These are phyloP conservation scores for Asterophora lycoperdoides DNA, from an alignment of 768 basidiomycete genomes.

Conservation along the genomic window DNA sequence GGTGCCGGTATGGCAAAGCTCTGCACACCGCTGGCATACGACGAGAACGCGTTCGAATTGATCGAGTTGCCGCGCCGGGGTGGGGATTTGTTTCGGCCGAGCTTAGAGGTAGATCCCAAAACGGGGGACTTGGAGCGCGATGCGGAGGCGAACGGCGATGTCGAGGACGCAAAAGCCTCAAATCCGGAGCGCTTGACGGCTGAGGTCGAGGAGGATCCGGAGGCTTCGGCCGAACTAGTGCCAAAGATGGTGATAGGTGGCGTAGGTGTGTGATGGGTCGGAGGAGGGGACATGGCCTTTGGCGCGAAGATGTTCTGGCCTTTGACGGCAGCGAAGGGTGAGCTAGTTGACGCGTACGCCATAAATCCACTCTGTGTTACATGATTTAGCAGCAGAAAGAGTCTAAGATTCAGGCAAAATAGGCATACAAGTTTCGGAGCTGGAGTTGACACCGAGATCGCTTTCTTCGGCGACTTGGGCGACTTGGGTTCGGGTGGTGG, in stretches of 20 bases:
- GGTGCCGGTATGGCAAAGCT: slow-evolving; percentile 46
- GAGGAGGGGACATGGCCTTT: slow-evolving; percentile 29
- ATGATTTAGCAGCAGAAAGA: slow-evolving; percentile 7
- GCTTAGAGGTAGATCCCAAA: slow-evolving; percentile 36
- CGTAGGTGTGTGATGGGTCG: slow-evolving; percentile 13
- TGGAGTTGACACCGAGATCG: slow-evolving; percentile 22
- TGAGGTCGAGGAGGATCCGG: slow-evolving; percentile 20
- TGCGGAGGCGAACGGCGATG: slow-evolving; percentile 28
- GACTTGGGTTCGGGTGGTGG: slow-evolving; percentile 59
- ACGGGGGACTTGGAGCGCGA: slow-evolving; percentile 53
- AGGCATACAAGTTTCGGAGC: slow-evolving; percentile 43
- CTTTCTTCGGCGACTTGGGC: slow-evolving; percentile 19
- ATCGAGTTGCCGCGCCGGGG: slow-evolving; percentile 39
- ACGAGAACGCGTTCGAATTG: slow-evolving; percentile 52
- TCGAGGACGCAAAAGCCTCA: slow-evolving; percentile 27
- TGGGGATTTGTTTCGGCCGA: slow-evolving; percentile 53
- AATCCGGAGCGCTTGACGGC: slow-evolving; percentile 32
- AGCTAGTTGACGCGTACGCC: slow-evolving; percentile 71
- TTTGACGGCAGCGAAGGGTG: slow-evolving; percentile 71
- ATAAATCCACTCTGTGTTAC: slow-evolving; percentile 62
- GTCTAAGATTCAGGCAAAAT: slow-evolving; percentile 6
- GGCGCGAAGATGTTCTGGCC: slow-evolving; percentile 56
- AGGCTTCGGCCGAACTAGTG: slow-evolving; percentile 15
- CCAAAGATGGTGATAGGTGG: slow-evolving; percentile 8
- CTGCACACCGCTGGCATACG: slow-evolving; percentile 52